Evolutionary conservation across 768 basidiomycete genomes (phyloP).

Genomic region (Agaricus blazei): DNA sequence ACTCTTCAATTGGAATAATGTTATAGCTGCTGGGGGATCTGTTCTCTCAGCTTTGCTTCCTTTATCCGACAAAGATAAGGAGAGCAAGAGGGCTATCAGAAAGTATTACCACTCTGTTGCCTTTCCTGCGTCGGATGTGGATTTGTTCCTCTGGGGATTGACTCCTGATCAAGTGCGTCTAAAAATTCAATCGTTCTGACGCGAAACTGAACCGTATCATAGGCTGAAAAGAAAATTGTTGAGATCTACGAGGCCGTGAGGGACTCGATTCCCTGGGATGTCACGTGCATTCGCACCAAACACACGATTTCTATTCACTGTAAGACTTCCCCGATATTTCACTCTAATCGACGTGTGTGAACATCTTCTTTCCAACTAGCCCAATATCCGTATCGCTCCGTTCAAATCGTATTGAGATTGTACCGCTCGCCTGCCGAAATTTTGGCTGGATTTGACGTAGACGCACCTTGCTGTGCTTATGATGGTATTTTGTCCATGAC

Average conservation of each 20-base stretch:
- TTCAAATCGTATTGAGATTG: conserved; percentile 62
- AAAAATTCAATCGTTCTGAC: background rate
- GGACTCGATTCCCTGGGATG: conserved; percentile 65
- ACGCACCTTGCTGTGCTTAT: conserved; percentile 56
- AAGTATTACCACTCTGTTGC: conserved; percentile 51
- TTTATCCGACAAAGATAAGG: conserved; percentile 40
- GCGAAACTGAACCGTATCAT: background rate
- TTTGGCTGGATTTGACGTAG: conserved; percentile 63
- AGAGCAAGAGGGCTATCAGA: conserved; percentile 49
- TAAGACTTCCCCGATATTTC: conserved; percentile 11
- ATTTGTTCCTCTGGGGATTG: conserved; percentile 59
- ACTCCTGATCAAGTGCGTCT: conserved; percentile 42
- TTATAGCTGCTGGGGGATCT: conserved; percentile 56
- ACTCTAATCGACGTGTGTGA: background rate
- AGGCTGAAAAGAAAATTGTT: conserved; percentile 58
- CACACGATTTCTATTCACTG: conserved; percentile 64
- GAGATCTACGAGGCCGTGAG: conserved; percentile 58
- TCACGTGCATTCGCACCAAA: conserved; percentile 61
- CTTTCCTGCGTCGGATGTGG: conserved; percentile 59
- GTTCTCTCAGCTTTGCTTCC: conserved; percentile 55
- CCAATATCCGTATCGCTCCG: conserved; percentile 63
- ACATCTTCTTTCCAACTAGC: conserved; percentile 23
- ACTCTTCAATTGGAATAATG: conserved; percentile 56
- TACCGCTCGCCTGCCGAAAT: conserved; percentile 62
- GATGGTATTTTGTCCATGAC: conserved; percentile 17